Base-by-base conservation (phyloP, 306 rosid genomes). In the Hippophae rhamnoides region DNA sequence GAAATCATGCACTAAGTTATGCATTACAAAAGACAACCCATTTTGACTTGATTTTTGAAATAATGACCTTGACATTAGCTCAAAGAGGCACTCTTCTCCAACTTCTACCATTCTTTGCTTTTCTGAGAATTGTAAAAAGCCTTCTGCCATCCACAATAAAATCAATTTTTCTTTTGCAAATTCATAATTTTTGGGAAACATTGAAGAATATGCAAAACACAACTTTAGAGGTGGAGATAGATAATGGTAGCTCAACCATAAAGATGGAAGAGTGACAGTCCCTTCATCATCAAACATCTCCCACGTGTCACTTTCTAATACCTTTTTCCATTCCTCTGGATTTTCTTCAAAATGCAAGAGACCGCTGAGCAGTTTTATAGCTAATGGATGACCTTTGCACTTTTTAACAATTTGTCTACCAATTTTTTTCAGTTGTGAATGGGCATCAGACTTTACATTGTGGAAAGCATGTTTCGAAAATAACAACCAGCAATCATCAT, bases 111-210 rank as follows among this genome's bases (percentile, higher is more conserved):
- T 40, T 8, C 25, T 57, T 58, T 31, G 12, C n/a, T 1, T 10
- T 23, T 13, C 40, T 51, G 12, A 11, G 7, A 10, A 5, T 41
- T 10, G 25, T 10, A 41, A 41, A 11, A 79, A 49, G n/a, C 63
- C 65, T 64, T 79, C 73, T 10, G 65, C 84, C 80, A 68, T 75
- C 84, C 84, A 79, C 5, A 71, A 18, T 56, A 46, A 31, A 47
- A 79, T 45, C 18, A 79, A 43, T 1, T 40, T 7, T 50, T 56
- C 55, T 18, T 41, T 74, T 6, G 60, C 6, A 11, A 75, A 52
- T 60, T 48, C 57, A 61, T 42, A 61, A 52, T 74, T 62, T 47
- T 71, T 71, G 0, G 80, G 73, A 9, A 62, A 74, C 7, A 68
- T 47, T 7, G 70, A 62, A 47, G 70, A 74, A 42, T 52, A 74